These are phyloP conservation scores for Pisolithus microcarpus DNA, from an alignment of 768 basidiomycete genomes.

Conservation along the genomic window DNA sequence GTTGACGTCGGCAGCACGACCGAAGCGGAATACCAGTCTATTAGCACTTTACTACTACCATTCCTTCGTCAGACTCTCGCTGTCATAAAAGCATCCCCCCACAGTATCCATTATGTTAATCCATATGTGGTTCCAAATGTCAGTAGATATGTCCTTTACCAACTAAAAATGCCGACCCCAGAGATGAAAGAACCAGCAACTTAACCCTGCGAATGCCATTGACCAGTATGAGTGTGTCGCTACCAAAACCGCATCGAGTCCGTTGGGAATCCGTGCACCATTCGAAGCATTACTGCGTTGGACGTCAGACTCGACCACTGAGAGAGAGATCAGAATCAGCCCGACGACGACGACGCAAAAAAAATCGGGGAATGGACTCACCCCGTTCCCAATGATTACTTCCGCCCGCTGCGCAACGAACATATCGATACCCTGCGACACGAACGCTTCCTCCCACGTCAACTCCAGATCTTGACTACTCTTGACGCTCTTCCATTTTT, in stretches of 20 bases:
- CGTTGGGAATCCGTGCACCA: slow-evolving; percentile 21
- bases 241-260: slow-evolving; percentile 33
- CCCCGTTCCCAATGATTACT: slow-evolving; percentile 49
- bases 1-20: no score
- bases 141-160: no score
- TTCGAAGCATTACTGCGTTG: slow-evolving; percentile 33
- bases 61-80: no score
- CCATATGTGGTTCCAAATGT: no score
- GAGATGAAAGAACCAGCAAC: no score
- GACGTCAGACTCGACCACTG: slow-evolving; percentile 38
- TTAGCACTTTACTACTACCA: no score
- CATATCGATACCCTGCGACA: slow-evolving; percentile 46
- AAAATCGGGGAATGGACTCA: slow-evolving; percentile 18
- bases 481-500: slow-evolving; percentile 34
- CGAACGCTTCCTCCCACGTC: slow-evolving; percentile 36
- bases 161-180: no score
- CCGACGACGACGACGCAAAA: not conserved
- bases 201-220: no score
- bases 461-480: slow-evolving; percentile 39
- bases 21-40: no score
- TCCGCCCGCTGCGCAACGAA: slow-evolving; percentile 40
- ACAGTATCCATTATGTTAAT: no score
- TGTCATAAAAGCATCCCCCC: no score
- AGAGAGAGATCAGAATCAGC: not conserved
- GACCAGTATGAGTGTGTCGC: not conserved